phyloP scores from a whole-genome alignment of 768 basidiomycete species.

The Suillus brevipes region DNA sequence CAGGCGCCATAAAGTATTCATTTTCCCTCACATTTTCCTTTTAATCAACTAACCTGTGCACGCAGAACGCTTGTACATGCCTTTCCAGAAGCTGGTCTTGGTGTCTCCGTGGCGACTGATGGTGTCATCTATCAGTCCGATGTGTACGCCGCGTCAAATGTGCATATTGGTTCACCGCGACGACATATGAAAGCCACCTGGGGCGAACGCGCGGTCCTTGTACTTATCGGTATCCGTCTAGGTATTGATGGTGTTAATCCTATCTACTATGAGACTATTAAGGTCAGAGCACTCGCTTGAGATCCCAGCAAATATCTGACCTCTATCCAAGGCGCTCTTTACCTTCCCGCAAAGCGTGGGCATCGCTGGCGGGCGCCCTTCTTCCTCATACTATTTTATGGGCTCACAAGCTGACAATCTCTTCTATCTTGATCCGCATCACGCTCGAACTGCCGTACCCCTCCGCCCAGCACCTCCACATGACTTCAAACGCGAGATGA shows the following conservation, averaged over 20 bases:
- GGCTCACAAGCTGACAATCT: constrained; percentile 87
- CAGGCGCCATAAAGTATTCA: constrained; percentile 87
- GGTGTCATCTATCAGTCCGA: constrained; percentile 82
- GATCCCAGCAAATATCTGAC: not conserved
- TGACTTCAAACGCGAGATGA: constrained; percentile 30
- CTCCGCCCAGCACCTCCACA: constrained; percentile 52
- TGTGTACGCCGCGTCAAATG: constrained; percentile 74
- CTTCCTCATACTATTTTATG: constrained; percentile 98
- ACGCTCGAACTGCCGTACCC: constrained; percentile 75
- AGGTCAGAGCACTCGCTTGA: constrained; percentile 42
- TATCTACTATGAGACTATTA: constrained; percentile 86
- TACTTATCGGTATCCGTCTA: constrained; percentile 83
- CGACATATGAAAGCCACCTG: constrained; percentile 45
- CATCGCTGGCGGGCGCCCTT: constrained; percentile 94
- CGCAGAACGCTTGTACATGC: constrained; percentile 70
- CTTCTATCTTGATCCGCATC: constrained; percentile 80
- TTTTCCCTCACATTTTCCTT: not conserved
- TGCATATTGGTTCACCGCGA: constrained; percentile 30
- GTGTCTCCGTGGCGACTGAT: constrained; percentile 82
- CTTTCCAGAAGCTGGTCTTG: constrained; percentile 79
- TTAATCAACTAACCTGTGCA: constrained; percentile 7
- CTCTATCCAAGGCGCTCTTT: constrained; percentile 63
- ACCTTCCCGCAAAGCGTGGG: constrained; percentile 95
- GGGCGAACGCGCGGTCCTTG: constrained; percentile 83
- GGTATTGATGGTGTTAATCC: constrained; percentile 95